These are phyloP conservation scores for Flagelloscypha sp. DNA, from an alignment of 768 basidiomycete genomes.

Conservation along the genomic window DNA sequence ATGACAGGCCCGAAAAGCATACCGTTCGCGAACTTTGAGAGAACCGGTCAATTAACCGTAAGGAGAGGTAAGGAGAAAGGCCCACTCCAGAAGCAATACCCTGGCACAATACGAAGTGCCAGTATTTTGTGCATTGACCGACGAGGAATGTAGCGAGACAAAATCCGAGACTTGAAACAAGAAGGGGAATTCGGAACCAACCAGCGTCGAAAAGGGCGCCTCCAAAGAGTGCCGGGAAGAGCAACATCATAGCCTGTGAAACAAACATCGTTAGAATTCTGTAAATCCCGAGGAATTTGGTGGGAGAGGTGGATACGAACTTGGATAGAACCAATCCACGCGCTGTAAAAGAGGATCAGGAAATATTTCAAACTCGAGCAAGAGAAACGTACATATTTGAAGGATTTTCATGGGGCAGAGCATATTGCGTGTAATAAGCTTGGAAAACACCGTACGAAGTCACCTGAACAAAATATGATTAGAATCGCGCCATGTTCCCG, in stretches of 20 bases:
- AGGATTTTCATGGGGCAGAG: conserved; percentile 41
- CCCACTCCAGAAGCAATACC: conserved; percentile 52
- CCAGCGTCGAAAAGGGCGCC: conserved; percentile 60
- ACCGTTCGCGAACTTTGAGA: conserved; percentile 26
- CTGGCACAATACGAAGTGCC: conserved; percentile 62
- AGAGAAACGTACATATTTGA: conserved; percentile 63
- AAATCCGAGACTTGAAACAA: conserved; percentile 34
- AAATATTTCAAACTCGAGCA: too few species aligned
- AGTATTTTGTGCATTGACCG: conserved; percentile 52
- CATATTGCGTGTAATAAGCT: conserved; percentile 52
- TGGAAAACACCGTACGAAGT: conserved; percentile 59
- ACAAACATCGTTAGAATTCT: not conserved
- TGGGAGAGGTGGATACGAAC: conserved; percentile 14
- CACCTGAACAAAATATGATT: conserved; percentile 37
- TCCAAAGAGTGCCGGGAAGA: conserved; percentile 40
- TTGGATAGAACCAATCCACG: conserved; percentile 50
- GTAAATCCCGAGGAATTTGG: not conserved
- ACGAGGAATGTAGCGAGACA: conserved; percentile 43
- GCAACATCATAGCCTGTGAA: conserved; percentile 47
- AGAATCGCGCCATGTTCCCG: too few species aligned
- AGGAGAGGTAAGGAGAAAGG: conserved; percentile 5
- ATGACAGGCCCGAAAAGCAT: conserved; percentile 43
- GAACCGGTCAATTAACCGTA: too few species aligned
- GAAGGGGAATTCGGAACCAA: conserved; percentile 39
- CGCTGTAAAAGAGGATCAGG: too few species aligned